Conservation (phyloP, 176 grass and related monocot genomes). For the Carex cristatella region DNA sequence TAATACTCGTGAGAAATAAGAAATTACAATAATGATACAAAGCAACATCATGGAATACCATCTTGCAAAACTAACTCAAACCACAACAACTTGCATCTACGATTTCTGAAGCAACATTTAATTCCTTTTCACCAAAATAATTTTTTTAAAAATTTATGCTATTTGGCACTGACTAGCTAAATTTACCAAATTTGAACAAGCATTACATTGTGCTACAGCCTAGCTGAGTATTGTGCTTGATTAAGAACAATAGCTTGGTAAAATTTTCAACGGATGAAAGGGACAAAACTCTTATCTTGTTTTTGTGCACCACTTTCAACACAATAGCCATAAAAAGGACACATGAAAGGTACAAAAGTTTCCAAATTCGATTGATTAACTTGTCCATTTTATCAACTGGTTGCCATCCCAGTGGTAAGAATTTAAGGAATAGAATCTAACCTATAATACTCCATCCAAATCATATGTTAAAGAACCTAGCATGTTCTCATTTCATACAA, state of each 20-base stretch:
- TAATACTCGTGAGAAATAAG: neutral
- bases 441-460: neutral
- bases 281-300: neutral
- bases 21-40: neutral
- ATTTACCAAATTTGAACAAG: neutral
- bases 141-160: neutral
- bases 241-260: neutral
- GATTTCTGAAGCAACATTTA: too few relatives aligned
- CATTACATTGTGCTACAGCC: neutral
- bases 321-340: neutral
- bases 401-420: neutral
- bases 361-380: neutral
- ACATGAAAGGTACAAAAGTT: neutral
- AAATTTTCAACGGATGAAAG: neutral
- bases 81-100: too few relatives aligned
- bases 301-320: neutral
- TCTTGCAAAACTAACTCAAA: too few relatives aligned
- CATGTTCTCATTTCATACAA: neutral
- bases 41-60: neutral
- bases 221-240: neutral
- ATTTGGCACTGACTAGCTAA: neutral
- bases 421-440: conserved; percentile 4
- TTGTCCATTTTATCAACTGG: neutral
- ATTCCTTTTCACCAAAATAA: neutral
- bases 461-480: neutral